phyloP scores from a whole-genome alignment of 257 asterid species.

The Solanum arcanum region DNA sequence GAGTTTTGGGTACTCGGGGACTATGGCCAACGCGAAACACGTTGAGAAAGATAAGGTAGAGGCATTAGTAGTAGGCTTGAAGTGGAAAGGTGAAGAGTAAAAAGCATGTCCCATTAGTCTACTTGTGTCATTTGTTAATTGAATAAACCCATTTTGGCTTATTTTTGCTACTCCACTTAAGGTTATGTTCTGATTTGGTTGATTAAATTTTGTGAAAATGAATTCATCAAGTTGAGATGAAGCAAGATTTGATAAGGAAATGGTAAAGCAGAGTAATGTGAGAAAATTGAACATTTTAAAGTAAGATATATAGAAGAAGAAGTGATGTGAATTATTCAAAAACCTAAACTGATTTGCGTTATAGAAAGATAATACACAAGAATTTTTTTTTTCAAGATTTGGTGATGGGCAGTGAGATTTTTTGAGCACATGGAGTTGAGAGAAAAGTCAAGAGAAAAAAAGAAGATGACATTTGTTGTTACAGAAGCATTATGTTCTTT shows the following conservation, averaged over 20 bases:
- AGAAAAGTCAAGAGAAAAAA: neutral
- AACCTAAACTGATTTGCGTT: neutral
- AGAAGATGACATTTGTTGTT: neutral
- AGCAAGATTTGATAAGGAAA: neutral
- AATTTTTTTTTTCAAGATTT: neutral
- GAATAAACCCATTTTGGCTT: conserved; percentile 23
- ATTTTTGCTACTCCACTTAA: conserved; percentile 29
- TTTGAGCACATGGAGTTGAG: neutral
- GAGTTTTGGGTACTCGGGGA: conserved; percentile 47
- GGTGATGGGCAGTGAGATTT: neutral
- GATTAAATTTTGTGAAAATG: neutral
- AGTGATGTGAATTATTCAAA: neutral
- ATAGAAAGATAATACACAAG: too few species aligned
- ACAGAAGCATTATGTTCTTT: neutral
- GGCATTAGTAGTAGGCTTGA: conserved; percentile 17
- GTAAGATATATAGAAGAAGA: neutral
- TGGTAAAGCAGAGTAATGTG: neutral
- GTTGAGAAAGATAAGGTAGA: conserved; percentile 48
- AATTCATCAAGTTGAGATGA: neutral
- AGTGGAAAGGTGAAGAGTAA: conserved; percentile 24
- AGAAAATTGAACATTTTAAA: neutral
- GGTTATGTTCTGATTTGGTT: neutral
- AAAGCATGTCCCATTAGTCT: conserved; percentile 43
- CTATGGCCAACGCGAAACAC: conserved; percentile 38
- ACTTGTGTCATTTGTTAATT: conserved; percentile 34